phyloP scores from a whole-genome alignment of 140 eudicot genomes.

The Anethum foeniculum region DNA sequence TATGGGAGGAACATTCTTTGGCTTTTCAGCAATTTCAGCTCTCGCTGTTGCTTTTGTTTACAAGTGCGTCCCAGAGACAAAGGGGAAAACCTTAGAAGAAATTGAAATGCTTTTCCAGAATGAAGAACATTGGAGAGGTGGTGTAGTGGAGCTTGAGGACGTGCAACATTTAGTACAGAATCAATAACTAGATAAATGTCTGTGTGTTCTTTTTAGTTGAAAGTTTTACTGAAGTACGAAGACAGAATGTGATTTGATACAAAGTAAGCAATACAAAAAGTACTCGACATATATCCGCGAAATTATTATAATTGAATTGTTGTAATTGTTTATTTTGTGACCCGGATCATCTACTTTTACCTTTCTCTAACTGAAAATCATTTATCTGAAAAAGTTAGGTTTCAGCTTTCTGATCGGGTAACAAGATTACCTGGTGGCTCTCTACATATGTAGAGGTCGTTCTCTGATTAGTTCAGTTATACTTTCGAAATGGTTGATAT shows the following conservation, averaged over 20 bases:
- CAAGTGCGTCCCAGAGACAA: conserved; percentile 53
- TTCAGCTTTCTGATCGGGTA: not conserved
- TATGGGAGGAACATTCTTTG: conserved; percentile 52
- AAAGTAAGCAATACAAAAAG: not conserved
- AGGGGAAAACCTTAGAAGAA: conserved; percentile 63
- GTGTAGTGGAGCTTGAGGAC: conserved; percentile 37
- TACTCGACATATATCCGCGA: not conserved
- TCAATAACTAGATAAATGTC: conserved; percentile 6
- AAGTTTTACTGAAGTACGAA: not conserved
- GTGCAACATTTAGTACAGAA: conserved; percentile 20
- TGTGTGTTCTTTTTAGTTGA: not conserved
- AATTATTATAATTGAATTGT: not conserved
- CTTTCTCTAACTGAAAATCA: not conserved
- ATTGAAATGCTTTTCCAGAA: conserved; percentile 35
- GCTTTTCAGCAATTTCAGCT: conserved; percentile 47
- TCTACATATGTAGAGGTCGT: not conserved
- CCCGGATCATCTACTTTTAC: not conserved
- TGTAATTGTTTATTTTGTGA: not conserved
- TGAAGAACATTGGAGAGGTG: conserved; percentile 21
- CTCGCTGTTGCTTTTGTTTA: conserved; percentile 44
- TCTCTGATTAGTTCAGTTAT: not conserved
- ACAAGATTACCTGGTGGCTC: not conserved
- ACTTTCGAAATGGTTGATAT: not conserved
- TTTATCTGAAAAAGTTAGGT: not conserved
- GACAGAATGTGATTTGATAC: not conserved